A percentile compares a stretch with the other conserved stretches of the same genome.
Conservation (phyloP, 768 basidiomycete species). For the Lentinula raphanica region DNA sequence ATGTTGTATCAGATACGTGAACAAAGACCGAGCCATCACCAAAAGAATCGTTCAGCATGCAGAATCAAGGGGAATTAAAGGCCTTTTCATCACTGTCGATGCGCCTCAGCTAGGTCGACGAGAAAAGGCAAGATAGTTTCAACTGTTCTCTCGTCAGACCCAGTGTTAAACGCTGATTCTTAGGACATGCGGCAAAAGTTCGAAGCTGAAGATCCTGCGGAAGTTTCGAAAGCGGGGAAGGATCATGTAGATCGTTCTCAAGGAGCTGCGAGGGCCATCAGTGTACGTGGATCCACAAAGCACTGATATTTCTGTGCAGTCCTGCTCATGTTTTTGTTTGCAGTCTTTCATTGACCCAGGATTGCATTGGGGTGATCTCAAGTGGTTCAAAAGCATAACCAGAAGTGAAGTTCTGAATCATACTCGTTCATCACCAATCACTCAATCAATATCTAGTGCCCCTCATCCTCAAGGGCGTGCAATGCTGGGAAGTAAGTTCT, state of each 20-base stretch:
- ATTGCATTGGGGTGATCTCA: conserved; percentile 79
- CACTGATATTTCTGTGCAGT: no score
- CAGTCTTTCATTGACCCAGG: conserved; percentile 94
- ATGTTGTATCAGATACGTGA: conserved; percentile 92
- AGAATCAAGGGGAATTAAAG: conserved; percentile 86
- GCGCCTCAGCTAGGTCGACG: conserved; percentile 93
- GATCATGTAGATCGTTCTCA: conserved; percentile 72
- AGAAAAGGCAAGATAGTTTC: conserved; percentile 56
- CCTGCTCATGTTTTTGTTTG: neutral
- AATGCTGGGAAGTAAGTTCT: conserved; percentile 65
- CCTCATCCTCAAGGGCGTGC: conserved; percentile 84
- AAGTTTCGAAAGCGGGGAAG: conserved; percentile 46
- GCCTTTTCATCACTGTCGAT: conserved; percentile 94
- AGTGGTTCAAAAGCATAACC: conserved; percentile 67
- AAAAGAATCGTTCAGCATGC: conserved; percentile 87
- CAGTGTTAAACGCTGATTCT: no score
- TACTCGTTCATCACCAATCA: neutral
- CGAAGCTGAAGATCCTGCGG: conserved; percentile 67
- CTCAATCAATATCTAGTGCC: conserved; percentile 53
- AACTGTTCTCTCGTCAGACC: neutral
- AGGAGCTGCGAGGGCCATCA: conserved; percentile 92
- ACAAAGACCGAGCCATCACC: conserved; percentile 82
- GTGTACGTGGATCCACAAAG: conserved; percentile 31
- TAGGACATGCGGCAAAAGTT: conserved; percentile 96
- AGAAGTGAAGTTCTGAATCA: conserved; percentile 21